Base-by-base conservation (phyloP, 2,329 filamentous ascomycete genomes). In the Geosmithia morbida region DNA sequence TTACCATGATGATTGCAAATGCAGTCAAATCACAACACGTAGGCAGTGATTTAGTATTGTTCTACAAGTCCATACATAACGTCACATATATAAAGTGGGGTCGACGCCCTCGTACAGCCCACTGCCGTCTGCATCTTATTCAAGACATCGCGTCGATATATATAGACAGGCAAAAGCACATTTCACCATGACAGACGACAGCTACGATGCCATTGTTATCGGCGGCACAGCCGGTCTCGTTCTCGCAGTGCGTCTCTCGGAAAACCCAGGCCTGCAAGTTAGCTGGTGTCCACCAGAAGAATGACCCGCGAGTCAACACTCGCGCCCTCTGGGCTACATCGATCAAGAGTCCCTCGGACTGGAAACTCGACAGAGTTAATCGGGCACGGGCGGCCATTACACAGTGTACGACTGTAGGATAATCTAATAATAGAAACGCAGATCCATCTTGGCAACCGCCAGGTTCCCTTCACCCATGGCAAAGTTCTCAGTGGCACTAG, bases 211-310 rank as follows among this genome's bases (percentile, higher is more conserved):
- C 46, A 53, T 61, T 20, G 52, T 61, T 29, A 54, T 59, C 3
- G 59, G 60, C 14, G 60, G 60, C 3, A 57, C 56, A 1, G 53
- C 57, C 2, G 59, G 60, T 14, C 48, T 61, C 7, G 59, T 60
- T 11, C 46, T 62, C 7, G 60, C 58, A 8, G 51, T 49, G 18
- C 56, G 59, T 17, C 54, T 60, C 16, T 37, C 18, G 17, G 45
- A 46, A 13, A 29, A 46, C 37, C 30, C 45, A 14, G 16, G 16
- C 5, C 11, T 46, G 17, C 30, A 46, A 16, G 40, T 49, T 13
- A 22, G 45, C 41, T 16, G 48, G 48, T 13, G 47, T 53, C 11
- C 58, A 61, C 47, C 51, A 51, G 10, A 51, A 48, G 1, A 53
- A 49, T 1, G 57, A 62, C 39, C 54, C 57, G 2, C 50, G 53